A percentile compares a stretch with the other conserved stretches of the same genome.
Evolutionary conservation across 208 protist species (phyloP).

Genomic region (Acanthamoeba sp.): DNA sequence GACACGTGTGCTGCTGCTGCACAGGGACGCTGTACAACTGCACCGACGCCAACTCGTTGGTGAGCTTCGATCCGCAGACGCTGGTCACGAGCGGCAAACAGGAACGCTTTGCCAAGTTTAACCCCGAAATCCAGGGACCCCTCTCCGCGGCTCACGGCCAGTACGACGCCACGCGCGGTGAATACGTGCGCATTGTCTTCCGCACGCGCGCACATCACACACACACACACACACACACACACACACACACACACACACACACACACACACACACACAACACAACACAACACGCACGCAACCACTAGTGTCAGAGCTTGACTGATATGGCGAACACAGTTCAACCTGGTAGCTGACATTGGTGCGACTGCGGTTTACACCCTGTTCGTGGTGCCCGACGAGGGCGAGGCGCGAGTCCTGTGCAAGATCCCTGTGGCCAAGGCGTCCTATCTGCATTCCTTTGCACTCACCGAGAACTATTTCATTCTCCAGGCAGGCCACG

Average conservation of each 20-base stretch:
- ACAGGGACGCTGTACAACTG: not conserved
- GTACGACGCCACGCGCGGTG: not conserved
- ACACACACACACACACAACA: no score
- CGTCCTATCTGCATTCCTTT: not conserved
- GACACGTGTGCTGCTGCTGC: not conserved
- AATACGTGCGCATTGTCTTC: not conserved
- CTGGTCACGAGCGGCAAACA: not conserved
- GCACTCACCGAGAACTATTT: constrained; percentile 2
- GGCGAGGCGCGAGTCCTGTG: not conserved
- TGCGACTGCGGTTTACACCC: not conserved
- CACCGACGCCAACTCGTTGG: constrained; percentile 2
- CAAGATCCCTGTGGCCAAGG: not conserved
- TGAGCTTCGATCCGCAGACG: not conserved
- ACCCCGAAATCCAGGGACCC: not conserved
- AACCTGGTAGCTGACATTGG: not conserved
- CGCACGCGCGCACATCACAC: not conserved
- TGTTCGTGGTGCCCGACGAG: not conserved
- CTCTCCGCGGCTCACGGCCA: constrained; percentile 13
- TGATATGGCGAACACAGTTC: not conserved
- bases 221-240: no score
- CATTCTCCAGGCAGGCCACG: not conserved
- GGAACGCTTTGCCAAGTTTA: not conserved
- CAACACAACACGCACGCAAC: no score
- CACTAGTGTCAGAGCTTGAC: not conserved
- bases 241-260: no score